Percentiles rank a stretch among this genome's conserved stretches.
Conservation (phyloP, 2,329 filamentous ascomycete genomes). For the Dryadomyces quercus-mongolicae region DNA sequence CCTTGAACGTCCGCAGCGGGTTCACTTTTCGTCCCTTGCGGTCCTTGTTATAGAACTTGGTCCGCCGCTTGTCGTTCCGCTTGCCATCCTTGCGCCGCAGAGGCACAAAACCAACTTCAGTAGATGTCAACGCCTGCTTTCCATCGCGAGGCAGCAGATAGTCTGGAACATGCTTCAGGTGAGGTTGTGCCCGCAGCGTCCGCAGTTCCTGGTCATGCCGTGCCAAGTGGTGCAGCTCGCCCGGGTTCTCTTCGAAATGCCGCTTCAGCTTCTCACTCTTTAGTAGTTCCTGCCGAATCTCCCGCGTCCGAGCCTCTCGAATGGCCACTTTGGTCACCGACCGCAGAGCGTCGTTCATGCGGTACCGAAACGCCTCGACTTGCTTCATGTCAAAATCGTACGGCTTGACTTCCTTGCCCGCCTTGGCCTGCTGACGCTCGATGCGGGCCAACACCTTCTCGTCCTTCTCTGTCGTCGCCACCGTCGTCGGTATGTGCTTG, state of each 20-base stretch:
- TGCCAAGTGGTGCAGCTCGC: conserved; percentile 65
- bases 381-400: conserved; percentile 94
- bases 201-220: conserved; percentile 83
- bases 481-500: conserved; percentile 80
- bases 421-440: conserved; percentile 61
- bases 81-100: conserved; percentile 43
- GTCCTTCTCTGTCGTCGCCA: conserved; percentile 66
- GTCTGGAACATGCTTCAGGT: conserved; percentile 88
- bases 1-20: conserved; percentile 11
- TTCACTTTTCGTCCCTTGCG: conserved; percentile 7
- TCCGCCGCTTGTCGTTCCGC: conserved; percentile 31
- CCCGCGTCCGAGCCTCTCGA: conserved; percentile 76
- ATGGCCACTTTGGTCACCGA: conserved; percentile 84
- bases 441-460: conserved; percentile 77
- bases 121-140: conserved; percentile 52
- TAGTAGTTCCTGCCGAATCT: conserved; percentile 78
- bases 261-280: conserved; percentile 90
- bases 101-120: conserved; percentile 66
- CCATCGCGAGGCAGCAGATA: conserved; percentile 76
- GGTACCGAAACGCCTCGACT: conserved; percentile 87
- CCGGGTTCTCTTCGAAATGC: conserved; percentile 95
- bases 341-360: conserved; percentile 83
- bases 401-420: conserved; percentile 74
- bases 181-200: conserved; percentile 71
- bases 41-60: conserved; percentile 17